Base-by-base conservation (phyloP, 1,284 basidiomycete genomes). In the Fomes fomentarius region DNA sequence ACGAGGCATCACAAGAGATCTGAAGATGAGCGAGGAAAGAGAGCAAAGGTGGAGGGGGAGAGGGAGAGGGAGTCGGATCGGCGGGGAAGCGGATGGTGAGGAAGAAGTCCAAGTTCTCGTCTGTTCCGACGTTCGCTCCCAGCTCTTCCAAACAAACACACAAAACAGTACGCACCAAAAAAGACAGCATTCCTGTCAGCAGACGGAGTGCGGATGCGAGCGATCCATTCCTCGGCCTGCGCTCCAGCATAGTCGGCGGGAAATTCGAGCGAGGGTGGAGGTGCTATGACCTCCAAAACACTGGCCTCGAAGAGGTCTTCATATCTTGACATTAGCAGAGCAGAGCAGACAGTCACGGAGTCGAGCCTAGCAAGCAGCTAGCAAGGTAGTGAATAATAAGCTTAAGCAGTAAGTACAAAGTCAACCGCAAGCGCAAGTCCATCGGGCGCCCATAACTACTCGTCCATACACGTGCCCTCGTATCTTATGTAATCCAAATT, bases 1-100 rank as follows among this genome's bases (percentile, higher is more conserved):
- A 94, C 1, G 84, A 84, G 0, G 91, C 89, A 41, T 93, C 91
- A 38, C 93, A 79, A 1, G 91, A 84, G 21, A 94, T 75, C 71
- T 94, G 88, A 3, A 90, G 70, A 65, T 89, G 87, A 1, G 83
- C 74, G 24, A 94, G 74, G 64, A 91, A 86, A 1, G 82, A 74
- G 15, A 90, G 74, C 19, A 93, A 71, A 17, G 76, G 61, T 9
- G 75, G 63, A 2, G 89, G 85, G 15, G 87, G 87, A 28, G 73
- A 63, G 7, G 69, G 61, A 4, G 69, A 72, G 61, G 7, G 61
- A 53, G 11, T 61, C 47, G 56, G 79, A 71, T 21, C 80, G 63
- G 57, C 41, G 5, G 63, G 57, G 26, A 70, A 62, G 25, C 64
- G 67, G 26, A 66, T 54, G 19, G 80, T 74, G 11, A 94, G 71